Base-by-base conservation (phyloP, 352 stramenopile species). In the Pythium angustatum region DNA sequence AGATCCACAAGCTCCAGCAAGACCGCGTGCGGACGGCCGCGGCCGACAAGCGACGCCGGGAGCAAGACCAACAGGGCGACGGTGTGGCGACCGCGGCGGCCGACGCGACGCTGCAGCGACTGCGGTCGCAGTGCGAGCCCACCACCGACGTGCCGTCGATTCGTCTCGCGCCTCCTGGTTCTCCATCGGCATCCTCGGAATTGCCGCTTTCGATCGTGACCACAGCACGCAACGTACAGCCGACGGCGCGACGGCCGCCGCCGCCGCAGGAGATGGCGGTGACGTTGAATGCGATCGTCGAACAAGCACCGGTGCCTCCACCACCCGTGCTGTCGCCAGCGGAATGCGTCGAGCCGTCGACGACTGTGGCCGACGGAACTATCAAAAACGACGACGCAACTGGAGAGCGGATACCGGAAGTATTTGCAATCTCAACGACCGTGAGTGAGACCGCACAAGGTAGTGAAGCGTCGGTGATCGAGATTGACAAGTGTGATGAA, bases 1-100 rank as follows among this genome's bases (percentile, higher is more conserved):
- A 91, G 62, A 84, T 91, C 44, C 83, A 90, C 55, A 72, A 73
- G 4, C 50, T 91, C 14, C 80, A 89, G 40, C 81, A 82, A 45
- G 73, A 91, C 30, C 73, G 79, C 1, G 77, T 69, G 30, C 66
- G 57, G 12, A 44, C 65, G 7, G 66, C 50, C 2, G 75, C 80
- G 41, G 53, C 36, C 1, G 57, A 67, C 21, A 64, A 57, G 52
- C 43, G 41, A 1, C 54, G 51, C 19, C 36, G 36, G 3, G 34
- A 64, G 28, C 27, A 64, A 31, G 59, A 77, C 24, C 48, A 38
- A 24, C 54, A 65, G 30, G 47, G 34, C 11, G 47, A 41, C 2
- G 19, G 15, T 14, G 33, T 19, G 22, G 17, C 36, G n/a, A 44
- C 40, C 19, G 33, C 11, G 6, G 41, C 26, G 2, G 36, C 44